These are phyloP conservation scores for Trichoderma sp. DNA, from an alignment of 2,329 filamentous ascomycete species.

Conservation along the genomic window DNA sequence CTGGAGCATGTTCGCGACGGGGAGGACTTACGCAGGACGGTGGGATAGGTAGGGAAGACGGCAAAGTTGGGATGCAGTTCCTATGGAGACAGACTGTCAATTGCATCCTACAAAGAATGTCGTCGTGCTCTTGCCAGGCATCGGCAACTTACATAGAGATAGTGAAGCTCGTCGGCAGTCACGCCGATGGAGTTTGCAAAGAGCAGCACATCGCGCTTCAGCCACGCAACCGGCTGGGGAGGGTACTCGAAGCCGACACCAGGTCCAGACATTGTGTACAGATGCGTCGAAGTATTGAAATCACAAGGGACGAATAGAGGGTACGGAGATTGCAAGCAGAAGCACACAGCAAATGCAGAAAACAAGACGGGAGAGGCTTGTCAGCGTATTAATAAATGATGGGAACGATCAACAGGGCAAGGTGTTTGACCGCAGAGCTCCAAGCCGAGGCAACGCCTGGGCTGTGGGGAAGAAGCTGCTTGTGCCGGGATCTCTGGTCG, in stretches of 20 bases:
- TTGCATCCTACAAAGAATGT: not conserved
- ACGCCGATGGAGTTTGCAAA: conserved; percentile 89
- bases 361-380: not conserved
- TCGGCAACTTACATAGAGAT: conserved; percentile 69
- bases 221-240: conserved; percentile 74
- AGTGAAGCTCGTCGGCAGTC: conserved; percentile 86
- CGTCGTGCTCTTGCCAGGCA: no score
- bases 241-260: conserved; percentile 81
- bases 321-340: not conserved
- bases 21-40: conserved; percentile 67
- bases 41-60: conserved; percentile 85
- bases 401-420: conserved; percentile 1
- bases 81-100: conserved; percentile 47
- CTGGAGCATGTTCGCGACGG: not conserved
- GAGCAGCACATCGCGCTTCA: conserved; percentile 83
- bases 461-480: conserved; percentile 17
- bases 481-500: not conserved
- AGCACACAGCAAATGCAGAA: conserved; percentile 2
- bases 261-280: conserved; percentile 46
- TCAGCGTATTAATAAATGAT: not conserved
- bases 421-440: not conserved
- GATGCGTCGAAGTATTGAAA: not conserved
- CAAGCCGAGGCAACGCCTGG: conserved; percentile 22
- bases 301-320: not conserved
- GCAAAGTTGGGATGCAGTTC: conserved; percentile 85